Conservation (phyloP, 1,284 basidiomycete species). For the Ceratobasidium sp. region DNA sequence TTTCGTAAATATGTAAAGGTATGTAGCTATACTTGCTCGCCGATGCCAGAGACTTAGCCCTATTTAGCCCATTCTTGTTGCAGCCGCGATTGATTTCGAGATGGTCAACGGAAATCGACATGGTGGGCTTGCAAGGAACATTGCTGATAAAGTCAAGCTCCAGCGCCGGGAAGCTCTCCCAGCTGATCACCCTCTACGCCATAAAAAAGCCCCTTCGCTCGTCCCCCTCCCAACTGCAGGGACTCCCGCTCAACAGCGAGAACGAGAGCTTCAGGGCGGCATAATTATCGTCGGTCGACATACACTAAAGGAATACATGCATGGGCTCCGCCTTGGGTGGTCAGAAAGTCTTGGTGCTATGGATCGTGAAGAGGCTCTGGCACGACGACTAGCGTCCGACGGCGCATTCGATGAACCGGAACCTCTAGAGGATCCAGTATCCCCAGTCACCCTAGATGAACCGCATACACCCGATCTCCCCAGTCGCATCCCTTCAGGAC, state of each 20-base stretch:
- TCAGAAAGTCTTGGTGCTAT: constrained; percentile 76
- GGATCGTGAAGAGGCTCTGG: constrained; percentile 82
- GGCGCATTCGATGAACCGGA: constrained; percentile 79
- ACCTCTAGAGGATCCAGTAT: constrained; percentile 38
- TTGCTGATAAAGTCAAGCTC: constrained; percentile 79
- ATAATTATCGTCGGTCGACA: constrained; percentile 90
- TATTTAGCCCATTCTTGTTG: constrained; percentile 88
- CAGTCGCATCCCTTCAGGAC: constrained; percentile 51
- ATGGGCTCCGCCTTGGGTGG: constrained; percentile 89
- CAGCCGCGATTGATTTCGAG: constrained; percentile 94
- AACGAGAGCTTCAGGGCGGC: constrained; percentile 83
- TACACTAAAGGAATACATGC: constrained; percentile 94
- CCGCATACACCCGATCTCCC: constrained; percentile 45
- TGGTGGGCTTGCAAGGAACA: constrained; percentile 83
- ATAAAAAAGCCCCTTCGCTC: constrained; percentile 52
- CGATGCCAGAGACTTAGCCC: constrained; percentile 26
- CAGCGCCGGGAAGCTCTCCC: constrained; percentile 71
- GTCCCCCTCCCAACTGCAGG: constrained; percentile 71
- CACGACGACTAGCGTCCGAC: constrained; percentile 77
- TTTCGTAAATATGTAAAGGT: constrained; percentile 99
- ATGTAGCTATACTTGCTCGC: not conserved
- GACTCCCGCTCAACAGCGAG: constrained; percentile 61
- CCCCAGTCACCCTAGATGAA: constrained; percentile 39
- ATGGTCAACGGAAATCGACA: constrained; percentile 85
- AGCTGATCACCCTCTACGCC: constrained; percentile 52